phyloP scores from a whole-genome alignment of 768 basidiomycete species.

The Lentinula raphanica region DNA sequence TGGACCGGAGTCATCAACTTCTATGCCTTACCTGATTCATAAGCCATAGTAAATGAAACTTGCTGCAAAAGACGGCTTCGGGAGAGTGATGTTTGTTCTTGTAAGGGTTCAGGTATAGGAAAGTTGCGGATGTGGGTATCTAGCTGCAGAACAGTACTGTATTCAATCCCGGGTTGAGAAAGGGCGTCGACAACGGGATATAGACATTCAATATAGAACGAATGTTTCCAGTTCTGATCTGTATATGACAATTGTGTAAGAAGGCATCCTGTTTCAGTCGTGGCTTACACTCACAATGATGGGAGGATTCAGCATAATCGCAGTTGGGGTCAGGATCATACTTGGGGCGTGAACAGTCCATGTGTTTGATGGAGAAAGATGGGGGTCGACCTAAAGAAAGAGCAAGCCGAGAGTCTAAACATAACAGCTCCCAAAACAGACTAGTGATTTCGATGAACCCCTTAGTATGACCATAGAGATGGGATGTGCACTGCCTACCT shows the following conservation, averaged over 20 bases:
- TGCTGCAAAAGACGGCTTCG: slow-evolving; percentile 54
- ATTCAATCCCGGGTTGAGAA: slow-evolving; percentile 48
- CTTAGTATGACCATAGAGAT: neutral
- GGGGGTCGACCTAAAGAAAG: slow-evolving; percentile 66
- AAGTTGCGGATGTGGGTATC: slow-evolving; percentile 61
- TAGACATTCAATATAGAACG: slow-evolving; percentile 54
- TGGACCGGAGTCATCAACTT: neutral
- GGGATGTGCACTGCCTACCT: slow-evolving; percentile 19
- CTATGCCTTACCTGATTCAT: slow-evolving; percentile 50
- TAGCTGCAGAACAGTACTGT: slow-evolving; percentile 46
- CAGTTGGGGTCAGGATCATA: slow-evolving; percentile 36
- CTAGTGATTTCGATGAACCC: neutral
- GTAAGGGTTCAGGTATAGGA: slow-evolving; percentile 44
- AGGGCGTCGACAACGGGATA: slow-evolving; percentile 56
- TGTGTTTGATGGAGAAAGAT: slow-evolving; percentile 54
- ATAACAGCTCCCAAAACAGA: slow-evolving; percentile 66
- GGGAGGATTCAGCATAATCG: slow-evolving; percentile 32
- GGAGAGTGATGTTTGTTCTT: slow-evolving; percentile 35
- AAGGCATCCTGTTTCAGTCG: neutral
- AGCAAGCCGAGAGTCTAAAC: slow-evolving; percentile 61
- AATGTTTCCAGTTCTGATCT: slow-evolving; percentile 73
- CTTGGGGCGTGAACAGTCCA: slow-evolving; percentile 50
- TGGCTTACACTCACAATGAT: slow-evolving; percentile 31
- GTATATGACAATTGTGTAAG: no score
- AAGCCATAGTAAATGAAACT: slow-evolving; percentile 50